These are phyloP conservation scores for Botryotinia narcissicola DNA, from an alignment of 2,329 filamentous ascomycete species.

Conservation along the genomic window DNA sequence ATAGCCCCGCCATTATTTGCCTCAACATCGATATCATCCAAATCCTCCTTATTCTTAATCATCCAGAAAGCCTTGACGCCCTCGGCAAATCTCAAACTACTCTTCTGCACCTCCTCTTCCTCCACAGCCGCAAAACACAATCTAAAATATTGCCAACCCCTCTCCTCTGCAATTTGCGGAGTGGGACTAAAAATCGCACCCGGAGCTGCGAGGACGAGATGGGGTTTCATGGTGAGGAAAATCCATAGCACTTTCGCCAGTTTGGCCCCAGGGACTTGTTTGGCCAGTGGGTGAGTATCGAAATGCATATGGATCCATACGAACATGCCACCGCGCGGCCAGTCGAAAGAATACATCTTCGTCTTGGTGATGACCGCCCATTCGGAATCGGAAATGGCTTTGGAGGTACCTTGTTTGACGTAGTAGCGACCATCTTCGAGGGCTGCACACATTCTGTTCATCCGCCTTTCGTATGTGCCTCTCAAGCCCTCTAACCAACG, in stretches of 20 bases:
- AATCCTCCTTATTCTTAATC: constrained; percentile 62
- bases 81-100: constrained; percentile 62
- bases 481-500: constrained; percentile 85
- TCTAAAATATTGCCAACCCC: constrained; percentile 70
- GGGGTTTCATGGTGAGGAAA: constrained; percentile 65
- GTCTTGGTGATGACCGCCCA: constrained; percentile 77
- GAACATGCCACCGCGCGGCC: constrained; percentile 90
- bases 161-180: constrained; percentile 52
- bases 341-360: constrained; percentile 70
- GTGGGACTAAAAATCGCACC: constrained; percentile 73
- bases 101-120: constrained; percentile 63
- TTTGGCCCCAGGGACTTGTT: constrained; percentile 50
- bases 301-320: constrained; percentile 76
- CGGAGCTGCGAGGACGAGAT: constrained; percentile 67
- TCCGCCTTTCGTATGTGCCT: constrained; percentile 79
- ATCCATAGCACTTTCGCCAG: constrained; percentile 69
- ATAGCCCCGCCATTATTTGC: constrained; percentile 11
- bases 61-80: constrained; percentile 75
- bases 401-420: constrained; percentile 59
- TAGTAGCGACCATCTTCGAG: constrained; percentile 67
- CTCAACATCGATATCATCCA: constrained; percentile 52
- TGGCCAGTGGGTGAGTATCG: constrained; percentile 68
- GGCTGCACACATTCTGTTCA: constrained; percentile 72
- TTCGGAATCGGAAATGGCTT: constrained; percentile 57
- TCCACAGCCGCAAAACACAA: constrained; percentile 83